A percentile compares a stretch with the other conserved stretches of the same genome.
These are phyloP conservation scores for Apiotrichum laibachii DNA, from an alignment of 1,284 basidiomycete species.

Conservation along the genomic window DNA sequence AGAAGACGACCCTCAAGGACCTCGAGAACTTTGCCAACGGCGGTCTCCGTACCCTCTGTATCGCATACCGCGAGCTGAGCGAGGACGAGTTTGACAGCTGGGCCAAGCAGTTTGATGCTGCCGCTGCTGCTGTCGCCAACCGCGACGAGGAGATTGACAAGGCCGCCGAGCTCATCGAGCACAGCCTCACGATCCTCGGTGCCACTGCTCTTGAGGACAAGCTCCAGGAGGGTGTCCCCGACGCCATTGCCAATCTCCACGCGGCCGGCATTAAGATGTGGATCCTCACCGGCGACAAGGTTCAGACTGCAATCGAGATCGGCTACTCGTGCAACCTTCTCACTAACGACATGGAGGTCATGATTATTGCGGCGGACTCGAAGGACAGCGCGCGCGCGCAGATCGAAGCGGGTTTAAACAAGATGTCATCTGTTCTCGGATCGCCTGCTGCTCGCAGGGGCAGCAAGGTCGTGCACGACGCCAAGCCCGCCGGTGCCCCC, in stretches of 20 bases:
- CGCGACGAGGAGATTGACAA: slow-evolving; percentile 88
- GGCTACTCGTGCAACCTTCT: slow-evolving; percentile 89
- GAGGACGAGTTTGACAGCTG: slow-evolving; percentile 84
- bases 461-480: neutral
- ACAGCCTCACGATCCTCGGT: slow-evolving; percentile 76
- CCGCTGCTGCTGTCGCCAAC: slow-evolving; percentile 68
- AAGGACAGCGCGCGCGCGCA: slow-evolving; percentile 73
- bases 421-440: slow-evolving; percentile 77
- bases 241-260: slow-evolving; percentile 89
- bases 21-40: slow-evolving; percentile 92
- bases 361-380: slow-evolving; percentile 89
- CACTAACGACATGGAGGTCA: slow-evolving; percentile 83
- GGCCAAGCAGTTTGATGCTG: slow-evolving; percentile 77
- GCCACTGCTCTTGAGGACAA: slow-evolving; percentile 97
- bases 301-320: slow-evolving; percentile 97
- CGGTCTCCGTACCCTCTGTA: slow-evolving; percentile 86
- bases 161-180: slow-evolving; percentile 79
- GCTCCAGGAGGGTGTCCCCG: slow-evolving; percentile 92
- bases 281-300: slow-evolving; percentile 77
- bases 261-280: slow-evolving; percentile 94
- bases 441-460: slow-evolving; percentile 13
- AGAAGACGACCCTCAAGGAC: slow-evolving; percentile 74
- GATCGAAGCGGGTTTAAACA: slow-evolving; percentile 90
- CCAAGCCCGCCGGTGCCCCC: slow-evolving; percentile 42
- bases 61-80: slow-evolving; percentile 73